Evolutionary conservation across 2,329 filamentous ascomycete genomes (phyloP), one percentile per base, ranked within the genome.

Genomic region (Colletotrichum echinochloae): DNA sequence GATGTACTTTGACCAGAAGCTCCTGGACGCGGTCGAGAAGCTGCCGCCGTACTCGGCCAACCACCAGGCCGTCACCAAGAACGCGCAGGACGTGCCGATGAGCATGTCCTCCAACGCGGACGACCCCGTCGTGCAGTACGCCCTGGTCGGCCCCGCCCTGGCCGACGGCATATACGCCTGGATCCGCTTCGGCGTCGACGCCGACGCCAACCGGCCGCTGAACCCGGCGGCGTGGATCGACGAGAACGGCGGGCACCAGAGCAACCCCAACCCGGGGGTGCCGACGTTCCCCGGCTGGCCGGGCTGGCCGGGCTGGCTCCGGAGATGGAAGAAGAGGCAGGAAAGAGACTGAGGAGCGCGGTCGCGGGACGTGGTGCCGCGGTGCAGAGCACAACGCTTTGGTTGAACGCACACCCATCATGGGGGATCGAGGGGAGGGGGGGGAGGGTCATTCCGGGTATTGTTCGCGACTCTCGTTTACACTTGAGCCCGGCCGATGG

Each of bases 1-100:
- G 77, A 78, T 89, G 62, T 91, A 89, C 80, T 88, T 90, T 75
- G 87, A 90, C 77, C 85, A 90, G 74, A 82, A 83, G 61, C 83
- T 91, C 41, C 84, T 89, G 70, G 70, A 78, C 5, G 75, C 81
- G n/a, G 87, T 90, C 62, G 86, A 89, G 68, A 75, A 77, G 18
- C 79, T 79, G 0, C 74, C 78, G 1, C 87, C 88, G 0, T 87
- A 88, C 77, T 76, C 73, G 39, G 76, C 75, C 61, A 88, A 87
- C 76, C 82, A 77, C 0, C 82, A 85, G 73, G 73, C 77, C 0
- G 65, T 85, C 37, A 89, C 85, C 2, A 78, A 76, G 41, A 91
- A 91, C 75, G 79, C 78, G 1, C 81, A 87, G 0, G 89, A 91
- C 73, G 75, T 77, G 33, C 82, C 89, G 54, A 81, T 86, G 41